Percentiles rank a stretch among this genome's conserved stretches.
These are phyloP conservation scores for Carex arenaria DNA, from an alignment of 202 grass and related monocot genomes.

Conservation along the genomic window DNA sequence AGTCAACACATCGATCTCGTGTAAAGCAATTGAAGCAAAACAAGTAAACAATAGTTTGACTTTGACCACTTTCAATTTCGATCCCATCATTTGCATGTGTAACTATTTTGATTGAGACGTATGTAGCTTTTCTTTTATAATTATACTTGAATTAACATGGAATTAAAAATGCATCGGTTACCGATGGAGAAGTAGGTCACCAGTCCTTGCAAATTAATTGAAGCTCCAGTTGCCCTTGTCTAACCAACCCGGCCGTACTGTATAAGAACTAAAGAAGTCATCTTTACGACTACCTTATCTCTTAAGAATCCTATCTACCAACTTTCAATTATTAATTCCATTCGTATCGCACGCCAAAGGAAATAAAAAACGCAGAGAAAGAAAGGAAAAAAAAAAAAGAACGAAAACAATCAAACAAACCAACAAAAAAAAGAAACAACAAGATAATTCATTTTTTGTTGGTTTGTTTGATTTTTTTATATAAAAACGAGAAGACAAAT, in stretches of 20 bases:
- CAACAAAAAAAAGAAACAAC: neutral
- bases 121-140: neutral
- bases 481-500: neutral
- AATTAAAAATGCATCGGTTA: neutral
- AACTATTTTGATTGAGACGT: neutral
- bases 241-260: neutral
- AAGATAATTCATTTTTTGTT: too few relatives aligned
- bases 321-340: slow-evolving; percentile 8
- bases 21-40: neutral
- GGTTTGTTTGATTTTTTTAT: too few relatives aligned
- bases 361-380: neutral
- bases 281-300: slow-evolving; percentile 1
- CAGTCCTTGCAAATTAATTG: neutral
- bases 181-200: neutral
- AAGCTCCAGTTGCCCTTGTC: neutral
- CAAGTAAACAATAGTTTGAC: neutral
- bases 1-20: neutral
- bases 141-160: neutral
- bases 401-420: neutral
- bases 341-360: neutral
- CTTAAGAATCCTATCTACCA: slow-evolving; percentile 6
- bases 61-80: neutral
- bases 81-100: neutral
- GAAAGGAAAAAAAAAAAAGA: neutral
- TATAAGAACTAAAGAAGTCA: neutral